These are phyloP conservation scores for Citrullus mucosospermus DNA, from an alignment of 306 rosid genomes.

Conservation along the genomic window DNA sequence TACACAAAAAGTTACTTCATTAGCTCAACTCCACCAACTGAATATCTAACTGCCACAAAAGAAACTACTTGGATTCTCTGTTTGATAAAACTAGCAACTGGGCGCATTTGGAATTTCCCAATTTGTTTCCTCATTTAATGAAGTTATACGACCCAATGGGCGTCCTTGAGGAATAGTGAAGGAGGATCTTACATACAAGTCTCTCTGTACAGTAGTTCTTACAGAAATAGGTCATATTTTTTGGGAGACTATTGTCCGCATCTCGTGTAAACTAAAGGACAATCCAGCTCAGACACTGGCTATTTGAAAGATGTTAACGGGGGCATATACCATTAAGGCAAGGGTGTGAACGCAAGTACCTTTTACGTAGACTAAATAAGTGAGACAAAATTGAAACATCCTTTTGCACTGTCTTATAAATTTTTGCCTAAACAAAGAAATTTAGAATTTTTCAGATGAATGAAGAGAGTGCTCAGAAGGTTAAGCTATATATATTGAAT, in stretches of 20 bases:
- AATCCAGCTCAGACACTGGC: not conserved
- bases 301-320: not conserved
- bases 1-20: not conserved
- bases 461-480: not conserved
- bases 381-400: not conserved
- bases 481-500: not conserved
- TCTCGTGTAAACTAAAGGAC: not conserved
- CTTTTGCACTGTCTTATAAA: not conserved
- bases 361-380: not conserved
- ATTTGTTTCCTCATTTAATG: not conserved
- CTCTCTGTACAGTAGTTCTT: not conserved
- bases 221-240: not conserved
- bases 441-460: not conserved
- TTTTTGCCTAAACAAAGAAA: not conserved
- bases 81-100: not conserved
- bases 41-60: not conserved
- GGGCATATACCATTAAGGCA: not conserved
- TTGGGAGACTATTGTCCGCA: not conserved
- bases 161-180: not conserved
- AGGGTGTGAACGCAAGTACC: not conserved
- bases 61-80: not conserved
- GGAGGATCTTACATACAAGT: not conserved
- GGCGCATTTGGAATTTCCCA: not conserved
- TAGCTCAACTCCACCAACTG: conserved; percentile 3
- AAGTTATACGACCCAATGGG: not conserved